Evolutionary conservation across 2,329 filamentous ascomycete genomes (phyloP).

Genomic region (Fusarium heterosporum): DNA sequence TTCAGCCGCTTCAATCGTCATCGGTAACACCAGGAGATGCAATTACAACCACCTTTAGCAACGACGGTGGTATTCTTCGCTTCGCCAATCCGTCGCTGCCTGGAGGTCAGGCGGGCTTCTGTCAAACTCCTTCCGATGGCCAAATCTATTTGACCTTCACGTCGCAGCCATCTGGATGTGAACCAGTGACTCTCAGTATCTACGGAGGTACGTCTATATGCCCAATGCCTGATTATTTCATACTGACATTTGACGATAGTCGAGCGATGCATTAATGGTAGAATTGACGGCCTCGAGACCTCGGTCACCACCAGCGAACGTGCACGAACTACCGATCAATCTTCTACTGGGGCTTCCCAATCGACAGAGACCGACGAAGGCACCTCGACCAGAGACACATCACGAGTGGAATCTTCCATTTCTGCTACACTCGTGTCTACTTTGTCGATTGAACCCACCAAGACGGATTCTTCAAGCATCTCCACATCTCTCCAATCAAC

Average conservation of each 20-base stretch:
- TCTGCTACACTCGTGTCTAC: background rate
- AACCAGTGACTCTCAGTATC: background rate
- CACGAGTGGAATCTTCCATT: too few species aligned
- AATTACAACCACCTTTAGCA: background rate
- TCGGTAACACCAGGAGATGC: background rate
- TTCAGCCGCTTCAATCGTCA: background rate
- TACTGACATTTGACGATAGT: background rate
- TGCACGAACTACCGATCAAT: background rate
- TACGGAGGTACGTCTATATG: background rate
- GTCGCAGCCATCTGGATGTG: background rate
- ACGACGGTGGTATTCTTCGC: background rate
- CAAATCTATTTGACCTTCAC: constrained; percentile 4
- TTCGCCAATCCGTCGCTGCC: background rate
- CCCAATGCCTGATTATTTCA: fast-evolving
- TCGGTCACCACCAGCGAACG: background rate
- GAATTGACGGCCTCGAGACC: background rate
- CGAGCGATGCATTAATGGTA: constrained; percentile 1
- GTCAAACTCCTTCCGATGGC: background rate
- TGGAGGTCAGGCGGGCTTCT: background rate
- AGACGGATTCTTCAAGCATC: background rate
- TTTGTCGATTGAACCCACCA: background rate
- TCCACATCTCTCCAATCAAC: background rate
- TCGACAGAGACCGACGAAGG: background rate
- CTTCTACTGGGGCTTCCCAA: background rate
- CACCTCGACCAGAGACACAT: background rate